phyloP scores from a whole-genome alignment of 257 asterid genomes.

The Salvia rosmarinus region DNA sequence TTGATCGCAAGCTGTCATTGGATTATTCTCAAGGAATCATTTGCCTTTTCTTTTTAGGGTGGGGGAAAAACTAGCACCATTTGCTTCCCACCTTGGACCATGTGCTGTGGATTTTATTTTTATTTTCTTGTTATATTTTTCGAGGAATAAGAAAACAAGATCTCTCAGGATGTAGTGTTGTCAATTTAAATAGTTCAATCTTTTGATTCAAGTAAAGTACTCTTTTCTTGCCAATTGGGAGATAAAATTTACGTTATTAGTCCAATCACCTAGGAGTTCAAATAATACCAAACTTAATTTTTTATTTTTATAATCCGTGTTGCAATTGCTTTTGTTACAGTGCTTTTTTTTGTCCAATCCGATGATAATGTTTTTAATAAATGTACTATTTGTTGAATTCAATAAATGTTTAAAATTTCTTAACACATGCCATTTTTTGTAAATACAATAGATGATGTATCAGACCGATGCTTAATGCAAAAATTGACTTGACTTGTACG shows the following conservation, averaged over 20 bases:
- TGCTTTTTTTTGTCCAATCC: not conserved
- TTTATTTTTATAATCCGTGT: not conserved
- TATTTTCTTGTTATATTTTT: not conserved
- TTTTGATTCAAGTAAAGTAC: constrained; percentile 29
- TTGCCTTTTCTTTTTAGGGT: constrained; percentile 7
- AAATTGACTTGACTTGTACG: not conserved
- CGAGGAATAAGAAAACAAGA: constrained; percentile 8
- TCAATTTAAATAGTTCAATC: not conserved
- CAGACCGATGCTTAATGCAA: not conserved
- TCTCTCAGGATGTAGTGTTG: not conserved
- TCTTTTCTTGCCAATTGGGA: constrained; percentile 12
- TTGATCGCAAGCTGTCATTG: constrained; percentile 41
- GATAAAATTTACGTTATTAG: constrained; percentile 4
- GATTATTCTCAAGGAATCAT: constrained; percentile 39
- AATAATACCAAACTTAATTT: not conserved
- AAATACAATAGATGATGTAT: too few relatives aligned
- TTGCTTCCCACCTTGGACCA: constrained; percentile 36
- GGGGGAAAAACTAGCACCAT: not conserved
- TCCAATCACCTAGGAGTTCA: constrained; percentile 21
- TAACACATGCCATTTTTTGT: too few relatives aligned
- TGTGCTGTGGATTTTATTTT: constrained; percentile 24
- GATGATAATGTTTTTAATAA: not conserved
- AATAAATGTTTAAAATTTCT: too few relatives aligned
- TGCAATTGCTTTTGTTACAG: not conserved
- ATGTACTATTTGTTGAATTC: too few relatives aligned